phyloP scores from a whole-genome alignment of 768 basidiomycete genomes.

The Lactifluus echinatus region DNA sequence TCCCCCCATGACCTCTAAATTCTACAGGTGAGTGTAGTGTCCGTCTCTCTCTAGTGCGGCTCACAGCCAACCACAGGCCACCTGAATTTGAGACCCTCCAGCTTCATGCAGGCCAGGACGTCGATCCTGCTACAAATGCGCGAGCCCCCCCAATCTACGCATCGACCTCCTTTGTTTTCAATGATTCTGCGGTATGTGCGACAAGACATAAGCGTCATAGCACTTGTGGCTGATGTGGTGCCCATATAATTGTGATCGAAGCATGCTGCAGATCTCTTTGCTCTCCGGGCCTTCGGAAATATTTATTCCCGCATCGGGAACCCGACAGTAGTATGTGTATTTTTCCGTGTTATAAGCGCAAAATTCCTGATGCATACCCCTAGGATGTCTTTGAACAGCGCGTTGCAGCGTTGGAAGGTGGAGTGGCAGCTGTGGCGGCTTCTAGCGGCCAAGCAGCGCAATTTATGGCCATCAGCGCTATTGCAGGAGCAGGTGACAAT shows the following conservation, averaged over 20 bases:
- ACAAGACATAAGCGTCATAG: neutral
- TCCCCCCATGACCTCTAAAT: neutral
- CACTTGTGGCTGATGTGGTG: too few relatives aligned
- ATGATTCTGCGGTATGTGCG: conserved; percentile 50
- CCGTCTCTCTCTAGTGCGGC: neutral
- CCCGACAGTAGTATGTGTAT: conserved; percentile 46
- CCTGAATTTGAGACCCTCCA: conserved; percentile 78
- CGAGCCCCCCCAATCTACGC: conserved; percentile 76
- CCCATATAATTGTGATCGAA: too few relatives aligned
- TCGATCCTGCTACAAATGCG: conserved; percentile 58
- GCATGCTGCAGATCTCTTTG: conserved; percentile 70
- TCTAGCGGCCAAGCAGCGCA: conserved; percentile 73
- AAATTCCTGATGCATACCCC: neutral
- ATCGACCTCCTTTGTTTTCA: conserved; percentile 63
- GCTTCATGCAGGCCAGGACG: conserved; percentile 64
- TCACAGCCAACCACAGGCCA: conserved; percentile 22
- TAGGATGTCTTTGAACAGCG: conserved; percentile 76
- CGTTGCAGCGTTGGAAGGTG: conserved; percentile 74
- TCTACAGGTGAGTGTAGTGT: neutral
- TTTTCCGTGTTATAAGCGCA: conserved; percentile 3
- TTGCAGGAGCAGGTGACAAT: conserved; percentile 64
- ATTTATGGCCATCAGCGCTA: conserved; percentile 39
- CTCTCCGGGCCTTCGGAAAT: conserved; percentile 48
- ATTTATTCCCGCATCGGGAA: conserved; percentile 65
- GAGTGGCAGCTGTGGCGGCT: conserved; percentile 64